Evolutionary conservation across 345 rosid genomes (phyloP), one percentile per base, ranked within the genome.

Genomic region (Xanthoceras sorbifolium): DNA sequence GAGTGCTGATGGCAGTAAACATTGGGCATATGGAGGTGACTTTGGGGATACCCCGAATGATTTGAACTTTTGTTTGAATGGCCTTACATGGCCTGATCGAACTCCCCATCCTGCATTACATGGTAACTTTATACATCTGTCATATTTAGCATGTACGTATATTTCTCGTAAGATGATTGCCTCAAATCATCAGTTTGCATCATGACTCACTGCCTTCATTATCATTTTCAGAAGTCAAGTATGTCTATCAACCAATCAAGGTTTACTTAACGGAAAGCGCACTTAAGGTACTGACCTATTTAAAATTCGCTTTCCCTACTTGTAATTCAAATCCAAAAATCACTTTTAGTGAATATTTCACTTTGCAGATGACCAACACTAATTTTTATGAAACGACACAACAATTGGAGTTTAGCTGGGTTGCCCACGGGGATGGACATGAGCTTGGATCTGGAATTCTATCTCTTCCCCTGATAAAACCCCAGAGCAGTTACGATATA

Each of bases 11-110:
- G 97, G 98, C 64, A 73, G 52, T 64, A 93, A 93, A 76, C 89
- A 72, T 79, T 96, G 99, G 99, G 99, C 98, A 14, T 96, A 96
- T 91, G 99, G 99, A 79, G 99, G 99, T 60, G 94, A 93, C 88
- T 96, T 91, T 82, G 99, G 98, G 81, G 99, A 96, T 79, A 78
- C 80, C 60, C 98, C 98, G 67, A 96, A 96, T 85, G 99, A 96
- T 86, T 82, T 87, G 82, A 96, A 96, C 86, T 96, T 96, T 83
- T 93, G 99, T 84, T 81, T 96, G 84, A 86, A 93, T 67, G 99
- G 99, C 65, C 83, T 96, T 84, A 79, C 63, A 52, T 96, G 99
- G 99, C 99, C 99, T 14, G 97, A 96, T 85, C 85, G 99, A 80
- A 92, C 94, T 69, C 91, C 94, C 40, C 99, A 93, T 87, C 99